These are phyloP conservation scores for Dictyostelium citrinum DNA, from an alignment of 78 protist genomes.

Conservation along the genomic window DNA sequence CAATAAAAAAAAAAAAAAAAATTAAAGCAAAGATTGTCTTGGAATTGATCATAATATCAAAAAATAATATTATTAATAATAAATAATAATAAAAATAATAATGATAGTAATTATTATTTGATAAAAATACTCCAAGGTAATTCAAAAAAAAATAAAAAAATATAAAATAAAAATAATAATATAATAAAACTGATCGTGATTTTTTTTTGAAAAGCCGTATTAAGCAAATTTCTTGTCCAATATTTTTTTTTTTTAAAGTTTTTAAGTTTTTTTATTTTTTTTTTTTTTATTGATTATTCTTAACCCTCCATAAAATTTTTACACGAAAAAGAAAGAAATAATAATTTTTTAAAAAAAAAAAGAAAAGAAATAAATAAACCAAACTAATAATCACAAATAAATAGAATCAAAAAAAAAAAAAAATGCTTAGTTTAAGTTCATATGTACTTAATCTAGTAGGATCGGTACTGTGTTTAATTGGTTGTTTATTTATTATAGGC, in stretches of 20 bases:
- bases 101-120: too few relatives aligned
- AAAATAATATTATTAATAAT: too few relatives aligned
- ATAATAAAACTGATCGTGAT: too few relatives aligned
- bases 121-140: too few relatives aligned
- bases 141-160: too few relatives aligned
- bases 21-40: not conserved
- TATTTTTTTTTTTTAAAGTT: too few relatives aligned
- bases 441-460: not conserved
- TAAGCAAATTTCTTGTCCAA: too few relatives aligned
- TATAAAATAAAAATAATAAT: too few relatives aligned
- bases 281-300: not conserved
- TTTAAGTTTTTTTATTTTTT: too few relatives aligned
- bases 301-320: not conserved
- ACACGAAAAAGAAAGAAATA: not conserved
- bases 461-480: conserved; percentile 12
- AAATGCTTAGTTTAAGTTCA: conserved; percentile 1
- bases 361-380: not conserved
- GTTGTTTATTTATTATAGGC: conserved; percentile 30
- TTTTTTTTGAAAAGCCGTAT: too few relatives aligned
- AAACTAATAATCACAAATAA: not conserved
- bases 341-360: not conserved
- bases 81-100: too few relatives aligned
- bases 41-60: too few relatives aligned
- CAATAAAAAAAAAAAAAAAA: not conserved
- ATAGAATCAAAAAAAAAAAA: not conserved